A percentile compares a stretch with the other conserved stretches of the same genome.
Conservation (phyloP, 331 rosid genomes). For the Telfairia occidentalis region DNA sequence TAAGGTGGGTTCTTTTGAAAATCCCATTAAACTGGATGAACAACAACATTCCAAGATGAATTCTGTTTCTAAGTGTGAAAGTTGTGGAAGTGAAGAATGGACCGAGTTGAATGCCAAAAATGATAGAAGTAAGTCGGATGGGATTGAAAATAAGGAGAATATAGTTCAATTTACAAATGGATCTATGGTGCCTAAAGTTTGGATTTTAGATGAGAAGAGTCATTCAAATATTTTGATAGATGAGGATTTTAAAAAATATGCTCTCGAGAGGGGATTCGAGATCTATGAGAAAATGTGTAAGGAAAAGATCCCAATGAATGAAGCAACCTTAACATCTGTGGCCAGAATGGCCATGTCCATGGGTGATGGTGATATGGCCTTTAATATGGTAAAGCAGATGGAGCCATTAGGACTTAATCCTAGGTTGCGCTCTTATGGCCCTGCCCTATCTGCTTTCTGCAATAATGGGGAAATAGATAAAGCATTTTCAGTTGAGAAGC, state of each 20-base stretch:
- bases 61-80: not conserved
- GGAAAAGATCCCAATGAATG: slow-evolving; percentile 56
- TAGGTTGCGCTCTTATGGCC: slow-evolving; percentile 70
- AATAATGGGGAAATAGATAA: slow-evolving; percentile 52
- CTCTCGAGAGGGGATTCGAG: slow-evolving; percentile 59
- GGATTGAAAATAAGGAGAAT: not conserved
- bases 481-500: slow-evolving; percentile 73
- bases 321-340: slow-evolving; percentile 80
- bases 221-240: slow-evolving; percentile 31
- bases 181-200: slow-evolving; percentile 1
- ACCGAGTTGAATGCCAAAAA: not conserved
- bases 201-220: slow-evolving; percentile 10
- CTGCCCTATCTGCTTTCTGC: slow-evolving; percentile 63
- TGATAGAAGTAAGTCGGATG: not conserved
- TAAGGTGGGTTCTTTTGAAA: slow-evolving; percentile 16
- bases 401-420: slow-evolving; percentile 64
- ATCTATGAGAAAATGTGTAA: slow-evolving; percentile 54
- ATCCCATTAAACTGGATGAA: slow-evolving; percentile 14
- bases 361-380: slow-evolving; percentile 81
- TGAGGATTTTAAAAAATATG: slow-evolving; percentile 62
- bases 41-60: not conserved
- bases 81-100: not conserved
- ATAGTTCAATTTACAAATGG: not conserved
- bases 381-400: slow-evolving; percentile 84
- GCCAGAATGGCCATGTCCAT: slow-evolving; percentile 94